Conservation (phyloP, 371 early-diverging fungal genomes). For the Globomyces sp. region DNA sequence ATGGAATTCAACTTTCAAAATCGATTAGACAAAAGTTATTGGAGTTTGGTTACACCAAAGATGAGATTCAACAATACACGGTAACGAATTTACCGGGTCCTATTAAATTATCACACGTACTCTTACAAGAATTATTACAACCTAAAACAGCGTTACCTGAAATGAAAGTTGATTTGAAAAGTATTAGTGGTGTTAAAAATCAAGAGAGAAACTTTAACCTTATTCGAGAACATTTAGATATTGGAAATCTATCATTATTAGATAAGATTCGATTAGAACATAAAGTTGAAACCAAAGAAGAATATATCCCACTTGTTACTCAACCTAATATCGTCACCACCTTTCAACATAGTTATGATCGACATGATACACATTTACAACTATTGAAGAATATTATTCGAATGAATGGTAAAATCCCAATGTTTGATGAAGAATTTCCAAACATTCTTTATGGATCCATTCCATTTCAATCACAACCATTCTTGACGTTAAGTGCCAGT, state of each 20-base stretch:
- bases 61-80: slow-evolving; percentile 12
- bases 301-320: neutral
- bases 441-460: neutral
- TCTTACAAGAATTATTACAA: slow-evolving; percentile 3
- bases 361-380: neutral
- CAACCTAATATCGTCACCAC: neutral
- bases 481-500: too few species aligned
- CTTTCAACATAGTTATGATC: neutral
- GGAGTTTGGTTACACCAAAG: slow-evolving; percentile 12
- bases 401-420: neutral
- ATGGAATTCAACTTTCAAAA: neutral
- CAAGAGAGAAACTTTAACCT: neutral
- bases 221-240: neutral
- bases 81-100: slow-evolving; percentile 7
- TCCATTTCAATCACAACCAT: neutral
- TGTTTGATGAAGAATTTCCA: neutral
- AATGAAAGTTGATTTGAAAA: too few species aligned
- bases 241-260: neutral
- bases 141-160: neutral
- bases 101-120: neutral
- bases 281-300: neutral
- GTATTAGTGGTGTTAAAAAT: too few species aligned
- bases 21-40: neutral
- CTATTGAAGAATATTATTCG: slow-evolving; percentile 1
- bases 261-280: slow-evolving; percentile 2